phyloP scores from a whole-genome alignment of 495 filamentous ascomycete genomes.

The Lasiosphaeria ovina region DNA sequence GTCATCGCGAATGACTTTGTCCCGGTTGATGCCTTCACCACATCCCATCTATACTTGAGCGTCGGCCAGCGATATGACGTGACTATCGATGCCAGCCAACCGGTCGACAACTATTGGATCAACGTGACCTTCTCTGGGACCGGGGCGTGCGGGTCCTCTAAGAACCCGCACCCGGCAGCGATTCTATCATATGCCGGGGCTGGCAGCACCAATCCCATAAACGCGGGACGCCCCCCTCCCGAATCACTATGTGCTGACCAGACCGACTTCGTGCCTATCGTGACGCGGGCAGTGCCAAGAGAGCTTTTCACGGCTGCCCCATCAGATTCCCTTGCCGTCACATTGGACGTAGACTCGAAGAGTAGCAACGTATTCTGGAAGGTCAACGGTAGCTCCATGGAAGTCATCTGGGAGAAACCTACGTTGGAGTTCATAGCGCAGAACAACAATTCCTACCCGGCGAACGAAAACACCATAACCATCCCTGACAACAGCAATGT shows the following conservation, averaged over 20 bases:
- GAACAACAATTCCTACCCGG: conserved; percentile 30
- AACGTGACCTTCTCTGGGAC: conserved; percentile 25
- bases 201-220: conserved; percentile 1
- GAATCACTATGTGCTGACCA: conserved; percentile 22
- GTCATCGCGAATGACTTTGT: conserved; percentile 51
- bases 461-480: conserved; percentile 36
- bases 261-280: conserved; percentile 17
- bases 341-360: conserved; percentile 12
- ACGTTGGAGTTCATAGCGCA: conserved; percentile 40
- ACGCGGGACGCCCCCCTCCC: conserved; percentile 11
- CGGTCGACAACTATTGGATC: conserved; percentile 55
- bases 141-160: conserved; percentile 20
- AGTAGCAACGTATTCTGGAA: conserved; percentile 27
- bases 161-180: conserved; percentile 21
- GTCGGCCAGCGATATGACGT: conserved; percentile 69
- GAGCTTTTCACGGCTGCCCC: conserved; percentile 13
- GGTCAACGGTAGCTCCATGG: conserved; percentile 29
- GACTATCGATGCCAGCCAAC: conserved; percentile 57
- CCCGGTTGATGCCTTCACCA: conserved; percentile 47
- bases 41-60: conserved; percentile 46
- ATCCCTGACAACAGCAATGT: conserved; percentile 29
- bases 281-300: conserved; percentile 15
- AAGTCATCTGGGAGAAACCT: conserved; percentile 37
- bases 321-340: conserved; percentile 12
- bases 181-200: conserved; percentile 26